phyloP scores from a whole-genome alignment of 1,284 basidiomycete genomes.

The Ceratobasidium sp. region DNA sequence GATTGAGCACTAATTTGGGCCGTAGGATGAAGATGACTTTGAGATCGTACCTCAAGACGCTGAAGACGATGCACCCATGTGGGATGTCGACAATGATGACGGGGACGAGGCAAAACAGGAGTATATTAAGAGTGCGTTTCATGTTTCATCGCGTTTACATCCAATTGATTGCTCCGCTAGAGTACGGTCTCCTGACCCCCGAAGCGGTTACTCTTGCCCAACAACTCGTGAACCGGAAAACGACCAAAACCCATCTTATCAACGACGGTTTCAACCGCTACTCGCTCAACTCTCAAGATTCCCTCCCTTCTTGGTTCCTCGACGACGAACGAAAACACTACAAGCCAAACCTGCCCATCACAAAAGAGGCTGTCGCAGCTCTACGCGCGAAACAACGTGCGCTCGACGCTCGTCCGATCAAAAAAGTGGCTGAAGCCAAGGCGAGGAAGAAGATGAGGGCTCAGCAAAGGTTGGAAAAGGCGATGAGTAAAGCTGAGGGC shows the following conservation, averaged over 20 bases:
- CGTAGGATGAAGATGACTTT: conserved; percentile 68
- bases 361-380: conserved; percentile 92
- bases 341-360: conserved; percentile 94
- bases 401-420: conserved; percentile 96
- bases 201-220: conserved; percentile 95
- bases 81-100: conserved; percentile 86
- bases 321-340: conserved; percentile 96
- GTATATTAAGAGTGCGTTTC: conserved; percentile 75
- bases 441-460: conserved; percentile 96
- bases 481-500: conserved; percentile 96
- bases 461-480: conserved; percentile 87
- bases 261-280: conserved; percentile 97
- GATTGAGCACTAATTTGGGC: not conserved
- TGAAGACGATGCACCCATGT: conserved; percentile 75
- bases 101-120: conserved; percentile 80
- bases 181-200: conserved; percentile 86
- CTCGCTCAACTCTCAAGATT: conserved; percentile 91
- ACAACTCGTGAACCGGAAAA: conserved; percentile 91
- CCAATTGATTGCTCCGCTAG: conserved; percentile 60
- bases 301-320: conserved; percentile 94
- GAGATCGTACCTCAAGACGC: conserved; percentile 78
- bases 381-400: conserved; percentile 93
- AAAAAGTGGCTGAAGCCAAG: conserved; percentile 99
- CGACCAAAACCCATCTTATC: conserved; percentile 88
- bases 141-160: conserved; percentile 45